Conservation (phyloP, 768 basidiomycete species). For the Calocybe gangraenosa region DNA sequence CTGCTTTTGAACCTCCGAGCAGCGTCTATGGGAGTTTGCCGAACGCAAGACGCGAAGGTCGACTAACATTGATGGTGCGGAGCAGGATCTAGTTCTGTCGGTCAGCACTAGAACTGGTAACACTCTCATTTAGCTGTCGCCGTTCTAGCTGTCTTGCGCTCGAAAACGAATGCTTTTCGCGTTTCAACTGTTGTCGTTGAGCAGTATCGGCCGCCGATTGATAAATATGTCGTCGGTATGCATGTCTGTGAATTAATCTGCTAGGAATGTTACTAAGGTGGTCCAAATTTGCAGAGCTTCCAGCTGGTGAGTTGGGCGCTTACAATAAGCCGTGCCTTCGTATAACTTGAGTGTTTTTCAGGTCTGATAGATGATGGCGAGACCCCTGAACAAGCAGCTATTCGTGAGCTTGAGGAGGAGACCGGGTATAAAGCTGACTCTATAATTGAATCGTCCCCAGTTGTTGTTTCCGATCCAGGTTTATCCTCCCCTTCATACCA, state of each 20-base stretch:
- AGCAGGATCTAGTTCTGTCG: background rate
- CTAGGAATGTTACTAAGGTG: background rate
- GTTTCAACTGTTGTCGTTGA: constrained; percentile 82
- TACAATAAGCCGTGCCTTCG: background rate
- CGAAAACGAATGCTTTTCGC: constrained; percentile 67
- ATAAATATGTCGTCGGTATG: constrained; percentile 69
- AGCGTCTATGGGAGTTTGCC: constrained; percentile 90
- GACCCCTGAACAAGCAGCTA: constrained; percentile 72
- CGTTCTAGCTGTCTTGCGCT: constrained; percentile 75
- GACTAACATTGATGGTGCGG: constrained; percentile 76
- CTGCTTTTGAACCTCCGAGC: constrained; percentile 2
- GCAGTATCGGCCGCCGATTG: constrained; percentile 88
- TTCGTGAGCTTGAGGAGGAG: constrained; percentile 90
- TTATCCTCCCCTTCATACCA: constrained; percentile 7
- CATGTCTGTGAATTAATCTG: background rate
- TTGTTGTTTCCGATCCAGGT: constrained; percentile 74
- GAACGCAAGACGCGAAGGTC: constrained; percentile 75
- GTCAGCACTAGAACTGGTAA: background rate
- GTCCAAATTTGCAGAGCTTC: constrained; percentile 29
- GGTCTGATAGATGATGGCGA: constrained; percentile 88
- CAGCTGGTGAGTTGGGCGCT: constrained; percentile 24
- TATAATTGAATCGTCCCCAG: constrained; percentile 58
- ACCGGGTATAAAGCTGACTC: constrained; percentile 76
- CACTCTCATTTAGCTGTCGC: constrained; percentile 60
- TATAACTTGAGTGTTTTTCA: constrained; percentile 18